phyloP scores from a whole-genome alignment of 495 filamentous ascomycete species.

The Aspergillus campestris region DNA sequence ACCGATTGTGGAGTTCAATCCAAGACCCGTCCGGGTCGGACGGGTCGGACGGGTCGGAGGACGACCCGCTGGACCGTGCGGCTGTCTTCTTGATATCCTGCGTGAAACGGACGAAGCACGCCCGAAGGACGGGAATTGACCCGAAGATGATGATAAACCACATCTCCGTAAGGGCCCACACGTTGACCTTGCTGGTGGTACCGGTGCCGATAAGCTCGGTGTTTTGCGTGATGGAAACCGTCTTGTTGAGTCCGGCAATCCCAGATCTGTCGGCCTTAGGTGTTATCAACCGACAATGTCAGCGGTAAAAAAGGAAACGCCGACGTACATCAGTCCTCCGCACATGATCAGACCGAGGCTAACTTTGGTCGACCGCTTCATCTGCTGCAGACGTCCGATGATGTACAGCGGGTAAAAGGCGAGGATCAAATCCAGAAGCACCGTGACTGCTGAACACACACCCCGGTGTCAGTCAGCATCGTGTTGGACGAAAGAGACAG shows the following conservation, averaged over 20 bases:
- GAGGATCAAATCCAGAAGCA: conserved; percentile 22
- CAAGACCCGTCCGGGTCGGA: too few relatives aligned
- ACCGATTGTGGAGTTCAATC: too few relatives aligned
- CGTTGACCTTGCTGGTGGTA: conserved; percentile 14
- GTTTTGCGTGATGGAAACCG: conserved; percentile 16
- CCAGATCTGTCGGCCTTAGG: conserved; percentile 10
- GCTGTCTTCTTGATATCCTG: conserved; percentile 3
- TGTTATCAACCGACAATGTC: background rate
- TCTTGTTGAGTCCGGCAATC: conserved; percentile 21
- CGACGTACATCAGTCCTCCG: conserved; percentile 26
- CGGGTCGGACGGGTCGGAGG: too few relatives aligned
- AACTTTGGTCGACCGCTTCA: conserved; percentile 24
- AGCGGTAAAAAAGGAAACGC: background rate
- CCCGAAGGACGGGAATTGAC: conserved; percentile 18
- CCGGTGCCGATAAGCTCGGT: conserved; percentile 13
- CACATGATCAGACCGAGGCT: conserved; percentile 30
- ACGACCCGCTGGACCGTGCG: too few relatives aligned
- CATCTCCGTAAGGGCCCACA: conserved; percentile 21
- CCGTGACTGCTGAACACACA: conserved; percentile 14
- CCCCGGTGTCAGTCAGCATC: background rate
- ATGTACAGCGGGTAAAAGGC: conserved; percentile 25
- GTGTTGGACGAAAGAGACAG: too few relatives aligned
- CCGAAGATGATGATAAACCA: conserved; percentile 27
- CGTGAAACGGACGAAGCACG: conserved; percentile 13
- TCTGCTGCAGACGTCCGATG: conserved; percentile 21